phyloP scores from a whole-genome alignment of 192 early-diverging fungal species.

The Linnemannia hyalina region DNA sequence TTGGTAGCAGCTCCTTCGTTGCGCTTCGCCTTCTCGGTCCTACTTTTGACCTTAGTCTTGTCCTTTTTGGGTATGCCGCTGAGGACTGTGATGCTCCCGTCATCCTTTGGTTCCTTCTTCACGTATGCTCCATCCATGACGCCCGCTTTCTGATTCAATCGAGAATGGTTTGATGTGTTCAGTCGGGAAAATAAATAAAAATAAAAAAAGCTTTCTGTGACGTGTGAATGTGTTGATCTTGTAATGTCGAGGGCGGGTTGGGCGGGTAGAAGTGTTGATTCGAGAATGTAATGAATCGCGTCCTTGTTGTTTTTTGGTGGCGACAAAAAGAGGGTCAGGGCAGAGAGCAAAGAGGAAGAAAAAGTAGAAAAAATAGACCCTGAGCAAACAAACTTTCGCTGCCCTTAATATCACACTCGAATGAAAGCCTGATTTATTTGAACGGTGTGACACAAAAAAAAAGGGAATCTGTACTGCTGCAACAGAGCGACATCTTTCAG shows the following conservation, averaged over 20 bases:
- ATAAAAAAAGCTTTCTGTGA: no score
- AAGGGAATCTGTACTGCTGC: not conserved
- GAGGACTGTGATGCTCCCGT: not conserved
- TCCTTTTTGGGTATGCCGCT: not conserved
- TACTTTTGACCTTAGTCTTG: not conserved
- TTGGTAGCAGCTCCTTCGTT: not conserved
- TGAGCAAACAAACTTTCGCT: not conserved
- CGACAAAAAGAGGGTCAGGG: not conserved
- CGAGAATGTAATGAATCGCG: not conserved
- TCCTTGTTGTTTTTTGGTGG: not conserved
- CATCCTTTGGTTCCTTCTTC: conserved; percentile 6
- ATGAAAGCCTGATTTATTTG: not conserved
- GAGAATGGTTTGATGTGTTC: not conserved
- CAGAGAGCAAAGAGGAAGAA: not conserved
- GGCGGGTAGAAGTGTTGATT: not conserved
- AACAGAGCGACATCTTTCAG: conserved; percentile 51
- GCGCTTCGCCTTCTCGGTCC: not conserved
- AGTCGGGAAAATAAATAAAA: no score
- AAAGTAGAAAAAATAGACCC: not conserved
- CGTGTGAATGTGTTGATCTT: no score
- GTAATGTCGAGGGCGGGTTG: no score
- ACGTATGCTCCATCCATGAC: conserved; percentile 4
- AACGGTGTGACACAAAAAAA: not conserved
- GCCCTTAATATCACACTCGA: not conserved
- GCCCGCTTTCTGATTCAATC: not conserved